Conservation (phyloP, 208 protist genomes). For the Acanthamoeba comandoni region DNA sequence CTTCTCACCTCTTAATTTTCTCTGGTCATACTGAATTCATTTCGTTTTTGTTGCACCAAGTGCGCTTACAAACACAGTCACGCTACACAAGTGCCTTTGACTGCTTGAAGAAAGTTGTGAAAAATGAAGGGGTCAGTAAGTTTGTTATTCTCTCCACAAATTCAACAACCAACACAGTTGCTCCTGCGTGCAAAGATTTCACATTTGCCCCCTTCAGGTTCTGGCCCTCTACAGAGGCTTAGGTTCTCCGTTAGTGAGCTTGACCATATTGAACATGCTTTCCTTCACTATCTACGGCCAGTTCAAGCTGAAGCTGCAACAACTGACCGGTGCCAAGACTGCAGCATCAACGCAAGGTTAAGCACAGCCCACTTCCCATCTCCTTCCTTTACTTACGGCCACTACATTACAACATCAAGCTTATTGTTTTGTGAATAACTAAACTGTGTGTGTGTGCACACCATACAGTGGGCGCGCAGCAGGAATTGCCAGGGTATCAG, state of each 20-base stretch:
- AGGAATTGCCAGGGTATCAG: constrained; percentile 19
- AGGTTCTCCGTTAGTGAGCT: constrained; percentile 56
- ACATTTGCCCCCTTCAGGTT: background rate
- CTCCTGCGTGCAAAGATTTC: too few species aligned
- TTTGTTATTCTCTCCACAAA: background rate
- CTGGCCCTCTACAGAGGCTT: constrained; percentile 19
- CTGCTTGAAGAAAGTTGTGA: constrained; percentile 40
- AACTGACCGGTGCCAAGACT: constrained; percentile 34
- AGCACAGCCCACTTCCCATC: background rate
- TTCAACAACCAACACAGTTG: background rate
- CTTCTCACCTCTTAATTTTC: background rate
- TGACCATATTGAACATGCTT: constrained; percentile 68
- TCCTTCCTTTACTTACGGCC: background rate
- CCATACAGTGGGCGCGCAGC: background rate
- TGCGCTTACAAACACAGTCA: constrained; percentile 56
- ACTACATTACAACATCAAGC: too few species aligned
- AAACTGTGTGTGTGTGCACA: too few species aligned
- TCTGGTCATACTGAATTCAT: background rate
- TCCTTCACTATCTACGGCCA: constrained; percentile 63
- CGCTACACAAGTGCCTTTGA: constrained; percentile 36
- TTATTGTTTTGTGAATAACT: too few species aligned
- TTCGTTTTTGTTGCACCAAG: background rate
- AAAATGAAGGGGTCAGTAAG: constrained; percentile 38
- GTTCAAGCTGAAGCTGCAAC: constrained; percentile 53
- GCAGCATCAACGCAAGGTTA: background rate